Conservation (phyloP, 257 asterid species). For the Nicotiana undulata region DNA sequence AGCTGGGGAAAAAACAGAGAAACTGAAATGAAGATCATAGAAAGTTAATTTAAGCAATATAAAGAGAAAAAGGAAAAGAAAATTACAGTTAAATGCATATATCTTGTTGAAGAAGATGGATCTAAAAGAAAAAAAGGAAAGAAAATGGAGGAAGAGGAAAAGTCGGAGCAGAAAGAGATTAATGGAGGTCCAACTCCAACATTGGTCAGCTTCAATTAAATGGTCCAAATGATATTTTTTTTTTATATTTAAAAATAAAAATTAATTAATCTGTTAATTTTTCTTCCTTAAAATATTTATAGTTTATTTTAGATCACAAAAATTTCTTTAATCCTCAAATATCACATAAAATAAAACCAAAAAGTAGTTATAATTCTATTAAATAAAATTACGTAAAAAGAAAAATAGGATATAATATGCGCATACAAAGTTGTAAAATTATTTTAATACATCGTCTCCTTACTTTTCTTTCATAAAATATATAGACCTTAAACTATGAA, state of each 20-base stretch:
- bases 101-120: not conserved
- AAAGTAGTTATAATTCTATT: no score
- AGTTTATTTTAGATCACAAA: no score
- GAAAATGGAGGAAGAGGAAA: not conserved
- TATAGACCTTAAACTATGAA: not conserved
- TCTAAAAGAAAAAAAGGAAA: not conserved
- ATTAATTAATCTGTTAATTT: no score
- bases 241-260: no score
- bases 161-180: not conserved
- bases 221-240: not conserved
- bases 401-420: no score
- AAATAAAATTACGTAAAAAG: no score
- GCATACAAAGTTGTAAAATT: no score
- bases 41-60: not conserved
- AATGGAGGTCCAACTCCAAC: not conserved
- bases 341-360: no score
- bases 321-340: no score
- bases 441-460: not conserved
- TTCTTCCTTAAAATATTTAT: no score
- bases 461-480: not conserved
- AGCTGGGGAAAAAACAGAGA: not conserved
- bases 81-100: not conserved
- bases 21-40: not conserved
- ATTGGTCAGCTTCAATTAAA: slow-evolving; percentile 1
- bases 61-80: not conserved